Conservation (phyloP, 768 basidiomycete species). For the Gloeophyllum trabeum region DNA sequence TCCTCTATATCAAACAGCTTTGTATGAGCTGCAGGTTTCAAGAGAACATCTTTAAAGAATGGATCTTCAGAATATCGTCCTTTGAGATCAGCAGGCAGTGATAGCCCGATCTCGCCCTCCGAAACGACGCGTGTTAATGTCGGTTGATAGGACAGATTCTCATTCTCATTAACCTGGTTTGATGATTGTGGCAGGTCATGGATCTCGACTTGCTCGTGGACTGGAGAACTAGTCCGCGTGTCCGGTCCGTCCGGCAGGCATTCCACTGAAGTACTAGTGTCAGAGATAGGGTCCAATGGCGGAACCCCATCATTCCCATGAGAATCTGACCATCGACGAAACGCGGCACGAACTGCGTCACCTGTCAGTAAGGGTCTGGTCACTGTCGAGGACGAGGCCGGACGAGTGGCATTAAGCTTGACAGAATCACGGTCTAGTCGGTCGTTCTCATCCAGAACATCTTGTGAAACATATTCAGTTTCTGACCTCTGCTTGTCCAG, state of each 20-base stretch:
- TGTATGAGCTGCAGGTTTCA: conserved; percentile 11
- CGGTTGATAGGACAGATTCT: neutral
- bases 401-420: no score
- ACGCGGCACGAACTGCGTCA: no score
- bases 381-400: no score
- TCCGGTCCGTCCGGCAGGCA: neutral
- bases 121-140: neutral
- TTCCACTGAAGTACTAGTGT: neutral
- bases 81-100: conserved; percentile 7
- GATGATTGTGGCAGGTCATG: no score
- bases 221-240: no score
- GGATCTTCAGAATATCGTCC: conserved; percentile 16
- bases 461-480: conserved; percentile 10
- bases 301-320: conserved; percentile 3
- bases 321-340: conserved; percentile 2
- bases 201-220: no score
- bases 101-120: conserved; percentile 1
- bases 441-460: no score
- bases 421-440: no score
- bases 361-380: no score
- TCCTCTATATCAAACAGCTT: neutral
- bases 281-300: neutral
- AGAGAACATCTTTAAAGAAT: conserved; percentile 17
- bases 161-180: neutral
- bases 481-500: conserved; percentile 11